Conservation (phyloP, 2,329 filamentous ascomycete genomes). For the Dactylellina sp. region DNA sequence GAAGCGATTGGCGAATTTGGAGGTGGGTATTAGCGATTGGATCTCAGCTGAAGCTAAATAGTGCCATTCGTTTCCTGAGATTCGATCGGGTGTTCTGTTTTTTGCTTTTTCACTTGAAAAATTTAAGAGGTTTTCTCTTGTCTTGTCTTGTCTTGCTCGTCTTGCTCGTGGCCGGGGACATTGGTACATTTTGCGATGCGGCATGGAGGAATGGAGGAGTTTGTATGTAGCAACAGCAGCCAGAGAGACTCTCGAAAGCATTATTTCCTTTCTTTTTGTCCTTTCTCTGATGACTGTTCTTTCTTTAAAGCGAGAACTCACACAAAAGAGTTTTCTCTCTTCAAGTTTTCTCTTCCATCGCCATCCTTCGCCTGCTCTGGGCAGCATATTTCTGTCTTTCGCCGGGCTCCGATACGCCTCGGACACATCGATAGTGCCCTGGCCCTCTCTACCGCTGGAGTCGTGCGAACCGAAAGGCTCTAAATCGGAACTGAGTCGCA, state of each 20-base stretch:
- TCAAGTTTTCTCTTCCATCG: conserved; percentile 23
- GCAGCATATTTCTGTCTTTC: conserved; percentile 38
- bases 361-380: conserved; percentile 21
- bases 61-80: conserved; percentile 48
- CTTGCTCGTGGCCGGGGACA: background rate
- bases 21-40: conserved; percentile 44
- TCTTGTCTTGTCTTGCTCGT: background rate
- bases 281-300: too few species aligned
- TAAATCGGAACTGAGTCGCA: conserved; percentile 43
- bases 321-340: conserved; percentile 31
- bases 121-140: background rate
- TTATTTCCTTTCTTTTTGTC: conserved; percentile 20
- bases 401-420: conserved; percentile 34
- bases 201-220: conserved; percentile 44
- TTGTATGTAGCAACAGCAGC: conserved; percentile 18
- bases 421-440: conserved; percentile 36
- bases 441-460: conserved; percentile 17
- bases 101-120: conserved; percentile 45
- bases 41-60: conserved; percentile 44
- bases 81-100: conserved; percentile 29
- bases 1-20: conserved; percentile 23
- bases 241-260: conserved; percentile 39
- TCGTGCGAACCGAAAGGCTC: conserved; percentile 36
- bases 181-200: conserved; percentile 40
- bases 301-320: conserved; percentile 39